Conservation (phyloP, 148 eudicot genomes). For the Rheum nobile region DNA sequence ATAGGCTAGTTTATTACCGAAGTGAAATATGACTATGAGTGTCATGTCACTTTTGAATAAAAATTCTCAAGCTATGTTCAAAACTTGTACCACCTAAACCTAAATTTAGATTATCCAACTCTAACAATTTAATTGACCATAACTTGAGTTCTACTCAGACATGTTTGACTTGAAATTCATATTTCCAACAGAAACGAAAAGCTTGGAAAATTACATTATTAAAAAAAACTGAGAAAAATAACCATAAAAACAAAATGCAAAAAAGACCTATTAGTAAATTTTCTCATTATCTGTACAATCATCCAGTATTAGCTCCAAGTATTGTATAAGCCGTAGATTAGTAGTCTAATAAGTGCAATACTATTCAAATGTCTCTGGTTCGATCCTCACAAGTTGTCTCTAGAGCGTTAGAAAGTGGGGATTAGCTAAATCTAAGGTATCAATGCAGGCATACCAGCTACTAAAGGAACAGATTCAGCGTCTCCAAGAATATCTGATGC, state of each 20-base stretch:
- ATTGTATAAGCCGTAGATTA: not conserved
- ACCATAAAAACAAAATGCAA: too few species aligned
- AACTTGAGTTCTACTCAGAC: too few species aligned
- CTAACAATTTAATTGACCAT: too few species aligned
- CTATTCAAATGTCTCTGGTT: not conserved
- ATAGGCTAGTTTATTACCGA: too few species aligned
- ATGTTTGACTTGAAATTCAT: too few species aligned
- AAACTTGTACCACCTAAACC: too few species aligned
- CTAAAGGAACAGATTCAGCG: conserved; percentile 13
- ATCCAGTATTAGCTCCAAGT: not conserved
- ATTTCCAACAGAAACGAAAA: too few species aligned
- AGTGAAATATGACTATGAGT: too few species aligned
- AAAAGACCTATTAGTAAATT: not conserved
- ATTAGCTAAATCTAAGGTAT: conserved; percentile 12
- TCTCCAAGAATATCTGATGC: conserved; percentile 1
- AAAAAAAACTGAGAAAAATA: not conserved
- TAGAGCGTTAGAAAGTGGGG: not conserved
- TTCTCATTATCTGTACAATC: conserved; percentile 1
- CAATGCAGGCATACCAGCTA: conserved; percentile 14
- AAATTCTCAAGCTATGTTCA: too few species aligned
- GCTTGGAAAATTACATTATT: too few species aligned
- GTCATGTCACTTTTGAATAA: too few species aligned
- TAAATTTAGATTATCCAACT: too few species aligned
- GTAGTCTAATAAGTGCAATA: not conserved
- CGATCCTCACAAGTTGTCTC: not conserved